phyloP scores from a whole-genome alignment of 805 yeast genomes.

The Suhomyces sp. region DNA sequence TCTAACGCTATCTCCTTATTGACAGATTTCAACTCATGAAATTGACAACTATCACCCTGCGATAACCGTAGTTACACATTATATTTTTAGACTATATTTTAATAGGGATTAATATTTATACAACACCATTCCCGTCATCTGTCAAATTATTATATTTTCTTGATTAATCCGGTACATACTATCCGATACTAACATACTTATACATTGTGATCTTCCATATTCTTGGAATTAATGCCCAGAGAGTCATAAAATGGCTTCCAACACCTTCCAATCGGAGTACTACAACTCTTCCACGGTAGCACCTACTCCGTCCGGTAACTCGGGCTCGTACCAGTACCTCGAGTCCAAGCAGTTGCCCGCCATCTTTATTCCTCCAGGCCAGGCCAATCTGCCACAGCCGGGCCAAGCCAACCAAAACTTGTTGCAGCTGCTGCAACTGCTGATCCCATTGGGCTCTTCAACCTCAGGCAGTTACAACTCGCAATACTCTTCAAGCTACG shows the following conservation, averaged over 20 bases:
- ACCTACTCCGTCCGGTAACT: neutral
- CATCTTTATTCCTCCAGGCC: conserved; percentile 3
- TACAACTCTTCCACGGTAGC: neutral
- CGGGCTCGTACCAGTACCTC: conserved; percentile 3
- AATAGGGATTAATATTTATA: neutral
- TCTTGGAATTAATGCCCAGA: neutral
- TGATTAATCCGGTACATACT: neutral
- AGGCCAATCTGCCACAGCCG: neutral
- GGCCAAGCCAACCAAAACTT: neutral
- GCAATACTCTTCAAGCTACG: conserved; percentile 1
- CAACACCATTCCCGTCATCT: neutral
- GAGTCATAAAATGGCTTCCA: conserved; percentile 1
- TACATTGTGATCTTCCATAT: neutral
- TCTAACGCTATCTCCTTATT: neutral
- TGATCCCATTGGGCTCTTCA: neutral
- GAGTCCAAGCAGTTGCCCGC: conserved; percentile 10
- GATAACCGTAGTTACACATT: neutral
- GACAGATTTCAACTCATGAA: conserved; percentile 4
- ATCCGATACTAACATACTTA: too few relatives aligned
- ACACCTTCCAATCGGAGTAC: conserved; percentile 4
- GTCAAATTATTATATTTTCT: neutral
- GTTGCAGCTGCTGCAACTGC: neutral
- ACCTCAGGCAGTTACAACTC: neutral
- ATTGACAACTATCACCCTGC: conserved; percentile 1
- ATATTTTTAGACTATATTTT: neutral